Percentiles rank a stretch among this genome's conserved stretches.
phyloP scores from a whole-genome alignment of 495 filamentous ascomycete species.

The Neurospora tetrasperma region DNA sequence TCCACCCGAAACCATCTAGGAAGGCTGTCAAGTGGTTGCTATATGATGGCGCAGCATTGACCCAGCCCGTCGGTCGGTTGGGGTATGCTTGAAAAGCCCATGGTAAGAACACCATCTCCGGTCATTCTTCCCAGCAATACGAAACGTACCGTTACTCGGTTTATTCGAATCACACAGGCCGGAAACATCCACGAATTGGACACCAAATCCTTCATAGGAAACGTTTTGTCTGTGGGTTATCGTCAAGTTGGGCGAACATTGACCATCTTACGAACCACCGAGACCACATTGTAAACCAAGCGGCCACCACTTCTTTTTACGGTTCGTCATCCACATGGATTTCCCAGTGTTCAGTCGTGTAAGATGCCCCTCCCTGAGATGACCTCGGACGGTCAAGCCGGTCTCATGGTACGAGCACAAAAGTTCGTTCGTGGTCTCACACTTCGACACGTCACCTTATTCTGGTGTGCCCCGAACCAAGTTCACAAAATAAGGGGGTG shows the following conservation, averaged over 20 bases:
- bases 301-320: background rate
- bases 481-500: background rate
- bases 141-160: background rate
- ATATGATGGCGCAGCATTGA: background rate
- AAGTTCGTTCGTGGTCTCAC: background rate
- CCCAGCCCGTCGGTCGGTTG: background rate
- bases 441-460: background rate
- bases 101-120: background rate
- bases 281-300: background rate
- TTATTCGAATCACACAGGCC: background rate
- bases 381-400: background rate
- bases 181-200: background rate
- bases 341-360: background rate
- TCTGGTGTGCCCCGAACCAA: background rate
- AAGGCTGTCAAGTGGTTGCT: background rate
- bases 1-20: no score
- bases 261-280: background rate
- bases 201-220: background rate
- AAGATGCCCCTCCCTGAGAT: background rate
- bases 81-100: background rate
- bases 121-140: background rate
- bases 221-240: background rate
- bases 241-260: background rate
- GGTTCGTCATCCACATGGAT: background rate
- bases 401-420: background rate